Evolutionary conservation across 495 filamentous ascomycete genomes (phyloP).

Genomic region (Cercophora samala): DNA sequence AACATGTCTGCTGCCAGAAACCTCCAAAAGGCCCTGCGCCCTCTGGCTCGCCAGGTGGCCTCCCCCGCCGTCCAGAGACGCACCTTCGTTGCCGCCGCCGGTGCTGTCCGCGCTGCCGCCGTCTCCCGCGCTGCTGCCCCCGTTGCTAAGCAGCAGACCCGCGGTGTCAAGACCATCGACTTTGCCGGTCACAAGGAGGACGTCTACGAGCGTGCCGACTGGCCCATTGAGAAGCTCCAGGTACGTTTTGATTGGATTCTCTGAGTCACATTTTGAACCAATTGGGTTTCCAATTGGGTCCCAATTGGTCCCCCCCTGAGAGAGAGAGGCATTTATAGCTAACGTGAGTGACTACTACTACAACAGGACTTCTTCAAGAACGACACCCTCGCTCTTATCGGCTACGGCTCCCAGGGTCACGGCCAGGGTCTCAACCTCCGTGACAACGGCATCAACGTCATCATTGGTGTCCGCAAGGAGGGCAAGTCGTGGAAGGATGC

Average conservation of each 20-base stretch:
- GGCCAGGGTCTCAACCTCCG: slow-evolving; percentile 98
- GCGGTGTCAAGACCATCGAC: slow-evolving; percentile 85
- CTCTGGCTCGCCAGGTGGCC: slow-evolving; percentile 68
- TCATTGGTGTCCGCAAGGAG: slow-evolving; percentile 96
- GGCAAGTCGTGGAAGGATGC: slow-evolving; percentile 98
- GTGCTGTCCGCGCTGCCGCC: slow-evolving; percentile 53
- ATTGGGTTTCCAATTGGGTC: not conserved
- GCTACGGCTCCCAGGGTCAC: slow-evolving; percentile 97
- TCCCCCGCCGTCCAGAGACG: slow-evolving; percentile 64
- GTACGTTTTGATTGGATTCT: slow-evolving; percentile 51
- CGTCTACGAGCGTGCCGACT: slow-evolving; percentile 96
- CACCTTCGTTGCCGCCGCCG: slow-evolving; percentile 66
- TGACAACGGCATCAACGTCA: slow-evolving; percentile 98
- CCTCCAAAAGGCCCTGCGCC: slow-evolving; percentile 77
- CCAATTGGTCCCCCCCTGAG: not conserved
- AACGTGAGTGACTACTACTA: not conserved
- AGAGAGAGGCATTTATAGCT: slow-evolving; percentile 1
- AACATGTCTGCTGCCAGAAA: slow-evolving; percentile 79
- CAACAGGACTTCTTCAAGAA: slow-evolving; percentile 98
- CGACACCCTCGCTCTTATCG: slow-evolving; percentile 97
- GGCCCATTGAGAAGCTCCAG: slow-evolving; percentile 94
- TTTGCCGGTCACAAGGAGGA: slow-evolving; percentile 90
- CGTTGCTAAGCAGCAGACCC: slow-evolving; percentile 57
- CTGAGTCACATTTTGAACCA: not conserved
- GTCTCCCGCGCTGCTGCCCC: slow-evolving; percentile 49